A percentile compares a stretch with the other conserved stretches of the same genome.
These are phyloP conservation scores for Triangularia setosa DNA, from an alignment of 2,329 filamentous ascomycete species.

Conservation along the genomic window DNA sequence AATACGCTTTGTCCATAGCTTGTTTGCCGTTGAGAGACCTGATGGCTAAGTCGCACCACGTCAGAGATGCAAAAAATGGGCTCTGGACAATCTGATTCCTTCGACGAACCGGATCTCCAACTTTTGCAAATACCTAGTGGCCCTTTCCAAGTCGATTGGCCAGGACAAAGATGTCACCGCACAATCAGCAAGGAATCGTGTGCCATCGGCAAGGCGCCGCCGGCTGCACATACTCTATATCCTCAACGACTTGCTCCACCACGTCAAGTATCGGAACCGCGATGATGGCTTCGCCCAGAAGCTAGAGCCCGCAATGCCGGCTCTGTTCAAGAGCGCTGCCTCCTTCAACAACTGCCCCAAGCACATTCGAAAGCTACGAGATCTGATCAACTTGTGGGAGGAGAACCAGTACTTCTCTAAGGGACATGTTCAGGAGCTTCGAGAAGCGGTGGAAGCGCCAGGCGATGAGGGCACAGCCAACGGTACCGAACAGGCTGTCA, in stretches of 20 bases:
- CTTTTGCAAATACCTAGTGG: constrained; percentile 71
- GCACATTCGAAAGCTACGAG: constrained; percentile 60
- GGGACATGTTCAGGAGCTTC: constrained; percentile 54
- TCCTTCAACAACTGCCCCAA: constrained; percentile 59
- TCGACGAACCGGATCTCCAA: constrained; percentile 63
- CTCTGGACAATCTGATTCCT: constrained; percentile 65
- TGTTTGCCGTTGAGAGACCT: constrained; percentile 20
- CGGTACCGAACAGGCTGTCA: constrained; percentile 15
- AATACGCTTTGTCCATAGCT: constrained; percentile 31
- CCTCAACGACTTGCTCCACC: constrained; percentile 73
- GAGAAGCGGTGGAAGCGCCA: constrained; percentile 46
- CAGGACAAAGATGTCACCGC: constrained; percentile 30
- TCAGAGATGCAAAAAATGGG: constrained; percentile 87
- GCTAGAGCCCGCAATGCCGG: constrained; percentile 56
- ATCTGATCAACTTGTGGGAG: constrained; percentile 68
- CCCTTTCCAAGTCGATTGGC: constrained; percentile 59
- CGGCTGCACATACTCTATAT: constrained; percentile 75
- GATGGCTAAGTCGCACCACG: constrained; percentile 37
- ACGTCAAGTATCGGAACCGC: constrained; percentile 52
- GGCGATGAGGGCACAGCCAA: constrained; percentile 4
- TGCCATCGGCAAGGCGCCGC: constrained; percentile 61
- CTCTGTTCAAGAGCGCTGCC: constrained; percentile 58
- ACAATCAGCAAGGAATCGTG: constrained; percentile 33
- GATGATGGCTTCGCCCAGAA: constrained; percentile 50
- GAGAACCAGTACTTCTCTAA: constrained; percentile 58